Evolutionary conservation across 2,329 filamentous ascomycete species (phyloP), one percentile per base, ranked within the genome.

Genomic region (Fusarium sp.): DNA sequence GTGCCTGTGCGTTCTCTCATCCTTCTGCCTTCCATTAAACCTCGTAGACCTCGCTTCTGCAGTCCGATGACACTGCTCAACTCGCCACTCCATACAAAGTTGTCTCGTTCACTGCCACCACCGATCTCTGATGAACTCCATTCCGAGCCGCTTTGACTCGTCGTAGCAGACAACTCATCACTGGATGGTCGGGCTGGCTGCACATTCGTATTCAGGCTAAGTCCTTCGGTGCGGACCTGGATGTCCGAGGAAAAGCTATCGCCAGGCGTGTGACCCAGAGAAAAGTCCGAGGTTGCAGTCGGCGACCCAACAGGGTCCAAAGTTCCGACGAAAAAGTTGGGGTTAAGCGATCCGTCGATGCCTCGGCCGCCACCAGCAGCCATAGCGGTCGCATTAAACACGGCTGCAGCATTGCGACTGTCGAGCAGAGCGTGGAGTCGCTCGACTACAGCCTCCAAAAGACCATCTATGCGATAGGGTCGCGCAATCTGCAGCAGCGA

Each of bases 371-470:
- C 93, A 10, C 95, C 95, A 1, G 95, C 95, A 1, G 93, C 95
- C 95, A 98, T 98, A 49, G 95, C 95, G 0, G 94, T 95, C 0
- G 95, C 95, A 66, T 99, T 99, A 81, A 99, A 99, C 0, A 99
- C 93, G 6, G 95, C 95, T 0, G 95, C 95, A 0, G 95, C 94
- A 67, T 98, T 99, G 42, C 94, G 86, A 43, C 92, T 95, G 73
- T 99, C 95, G 4, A 99, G 85, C 1, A 96, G 85, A 27, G 91
- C 84, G 71, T 99, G 95, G 0, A 99, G 82, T 8, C 94, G 87
- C 75, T 98, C 93, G 9, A 98, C 92, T 2, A 96, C 92, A 1
- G 92, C 92, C 77, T 99, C 95, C 1, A 98, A 81, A 3, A 99
- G 83, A 0, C 95, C 95, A 69, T 98, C 93, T 42, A 99, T 85